These are phyloP conservation scores for Lactuca sativa DNA, from an alignment of 129 eudicot genomes.

Conservation along the genomic window DNA sequence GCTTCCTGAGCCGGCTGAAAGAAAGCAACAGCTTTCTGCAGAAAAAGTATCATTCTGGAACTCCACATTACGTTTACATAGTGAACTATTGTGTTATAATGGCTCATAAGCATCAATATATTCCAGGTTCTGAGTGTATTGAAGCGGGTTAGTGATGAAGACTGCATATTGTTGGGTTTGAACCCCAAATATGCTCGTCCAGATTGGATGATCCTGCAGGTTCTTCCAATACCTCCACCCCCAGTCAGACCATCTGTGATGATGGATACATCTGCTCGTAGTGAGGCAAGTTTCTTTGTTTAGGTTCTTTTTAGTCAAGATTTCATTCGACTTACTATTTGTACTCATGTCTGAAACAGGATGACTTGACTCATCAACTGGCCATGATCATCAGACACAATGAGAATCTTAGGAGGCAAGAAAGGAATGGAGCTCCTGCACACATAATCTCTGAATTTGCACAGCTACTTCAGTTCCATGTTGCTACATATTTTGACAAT, in stretches of 20 bases:
- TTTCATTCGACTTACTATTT: conserved; percentile 4
- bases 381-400: conserved; percentile 98
- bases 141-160: conserved; percentile 89
- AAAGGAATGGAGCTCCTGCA: conserved; percentile 98
- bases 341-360: conserved; percentile 48
- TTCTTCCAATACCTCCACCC: conserved; percentile 94
- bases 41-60: conserved; percentile 63
- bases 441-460: conserved; percentile 97
- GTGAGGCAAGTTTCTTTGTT: conserved; percentile 64
- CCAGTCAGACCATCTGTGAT: conserved; percentile 99
- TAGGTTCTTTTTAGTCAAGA: background rate
- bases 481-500: conserved; percentile 93
- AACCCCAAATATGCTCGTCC: conserved; percentile 98
- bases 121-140: conserved; percentile 79
- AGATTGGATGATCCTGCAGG: conserved; percentile 99
- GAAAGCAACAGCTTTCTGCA: conserved; percentile 89
- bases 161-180: conserved; percentile 78
- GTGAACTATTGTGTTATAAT: background rate
- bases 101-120: conserved; percentile 12
- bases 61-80: background rate
- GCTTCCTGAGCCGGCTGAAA: conserved; percentile 97
- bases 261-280: conserved; percentile 97
- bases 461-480: conserved; percentile 93
- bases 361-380: conserved; percentile 93
- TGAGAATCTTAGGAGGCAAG: conserved; percentile 84